These are phyloP conservation scores for Ogataea methylovora DNA, from an alignment of 805 yeast species.

Conservation along the genomic window DNA sequence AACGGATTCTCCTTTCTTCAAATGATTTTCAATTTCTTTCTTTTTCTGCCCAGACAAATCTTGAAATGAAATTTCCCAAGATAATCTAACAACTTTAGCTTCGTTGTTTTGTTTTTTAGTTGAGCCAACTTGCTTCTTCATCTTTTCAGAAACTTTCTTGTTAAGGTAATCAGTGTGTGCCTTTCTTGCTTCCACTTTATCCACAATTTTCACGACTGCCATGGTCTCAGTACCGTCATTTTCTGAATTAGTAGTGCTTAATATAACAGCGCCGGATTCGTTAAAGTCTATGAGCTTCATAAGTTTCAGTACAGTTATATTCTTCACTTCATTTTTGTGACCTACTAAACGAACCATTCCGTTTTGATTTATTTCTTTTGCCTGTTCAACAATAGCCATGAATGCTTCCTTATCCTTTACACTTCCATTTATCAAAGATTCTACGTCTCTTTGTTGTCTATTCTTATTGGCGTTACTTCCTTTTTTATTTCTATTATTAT, in stretches of 20 bases:
- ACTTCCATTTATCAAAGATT: constrained; percentile 15
- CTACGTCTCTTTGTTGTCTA: too few species aligned
- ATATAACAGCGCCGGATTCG: too few species aligned
- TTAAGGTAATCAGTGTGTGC: constrained; percentile 19
- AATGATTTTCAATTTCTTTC: constrained; percentile 37
- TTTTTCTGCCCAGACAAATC: constrained; percentile 48
- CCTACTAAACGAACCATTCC: constrained; percentile 15
- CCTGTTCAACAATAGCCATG: constrained; percentile 11
- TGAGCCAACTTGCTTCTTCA: background rate
- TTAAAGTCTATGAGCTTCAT: too few species aligned
- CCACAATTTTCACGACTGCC: constrained; percentile 18
- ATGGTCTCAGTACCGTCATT: constrained; percentile 6
- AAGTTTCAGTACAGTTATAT: too few species aligned
- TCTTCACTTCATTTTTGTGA: too few species aligned
- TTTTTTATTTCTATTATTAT: too few species aligned
- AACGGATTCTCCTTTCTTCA: constrained; percentile 36
- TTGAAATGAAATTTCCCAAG: constrained; percentile 49
- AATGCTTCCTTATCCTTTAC: constrained; percentile 21
- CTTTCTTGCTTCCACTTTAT: constrained; percentile 16
- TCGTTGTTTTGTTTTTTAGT: constrained; percentile 14
- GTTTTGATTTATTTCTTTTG: constrained; percentile 7
- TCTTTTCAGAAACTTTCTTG: background rate
- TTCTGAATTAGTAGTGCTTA: constrained; percentile 7
- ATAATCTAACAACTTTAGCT: constrained; percentile 39
- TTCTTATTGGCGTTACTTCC: too few species aligned